Base-by-base conservation (phyloP, 345 rosid species). In the Camelina hispida region DNA sequence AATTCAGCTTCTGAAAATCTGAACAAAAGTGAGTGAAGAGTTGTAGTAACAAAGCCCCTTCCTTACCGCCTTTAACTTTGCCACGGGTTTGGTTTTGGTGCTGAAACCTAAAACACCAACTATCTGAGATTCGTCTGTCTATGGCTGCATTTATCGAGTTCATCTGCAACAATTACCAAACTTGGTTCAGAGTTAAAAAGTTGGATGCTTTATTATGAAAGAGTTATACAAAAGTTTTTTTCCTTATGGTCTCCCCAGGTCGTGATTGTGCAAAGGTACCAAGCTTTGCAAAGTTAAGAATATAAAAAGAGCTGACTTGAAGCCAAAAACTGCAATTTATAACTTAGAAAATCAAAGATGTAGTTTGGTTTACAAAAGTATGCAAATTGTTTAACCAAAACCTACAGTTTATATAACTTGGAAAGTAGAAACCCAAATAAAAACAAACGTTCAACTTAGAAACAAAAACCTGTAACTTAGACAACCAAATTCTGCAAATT, bases 101-200 rank as follows among this genome's bases (percentile, higher is more conserved):
- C 32, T 15, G n/a, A 47, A 16, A 20, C 68, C 83, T 90, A 90
- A 77, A 95, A 87, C 13, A 96, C 82, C 99, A 95, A 81, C 98
- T 85, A 84, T 88, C 97, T 43, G 91, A 84, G 84, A 92, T 95
- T 78, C 98, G 83, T 82, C 89, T 83, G 86, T 95, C 99, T 81
- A 95, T 95, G 35, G 99, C 98, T 32, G 92, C 97, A 74, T 95
- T 96, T 15, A 95, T 85, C 25, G 99, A 95, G 85, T 91, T 95
- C 99, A 95, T 95, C 99, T 95, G 93, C 78, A 79, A 83, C 79
- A 83, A 63, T 81, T 69, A 13, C 34, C 38, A 61, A 34, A 37
- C 47, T 13, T 1, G 23, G 16, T 77, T 28, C 22, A 50, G 3
- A 71, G 72, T 44, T 7, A 5, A 73, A 74, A 14, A 71, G 22